Percentiles rank a stretch among this genome's conserved stretches.
phyloP scores from a whole-genome alignment of 176 grass and related monocot species.

The Cocos nucifera region DNA sequence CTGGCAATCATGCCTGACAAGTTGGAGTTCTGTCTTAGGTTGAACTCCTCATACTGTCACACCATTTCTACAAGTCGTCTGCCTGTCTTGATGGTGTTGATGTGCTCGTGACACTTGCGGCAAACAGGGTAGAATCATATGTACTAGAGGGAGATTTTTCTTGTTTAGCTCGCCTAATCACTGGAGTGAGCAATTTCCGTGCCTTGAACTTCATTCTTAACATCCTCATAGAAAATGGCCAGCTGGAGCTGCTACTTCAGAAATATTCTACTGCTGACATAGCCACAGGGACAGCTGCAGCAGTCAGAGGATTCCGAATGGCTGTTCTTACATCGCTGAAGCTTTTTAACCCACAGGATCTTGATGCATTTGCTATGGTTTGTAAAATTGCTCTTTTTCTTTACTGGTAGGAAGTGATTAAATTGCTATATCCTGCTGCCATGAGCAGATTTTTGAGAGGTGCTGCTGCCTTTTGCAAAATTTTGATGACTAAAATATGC shows the following conservation, averaged over 20 bases:
- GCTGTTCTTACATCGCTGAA: conserved; percentile 89
- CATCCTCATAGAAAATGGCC: conserved; percentile 87
- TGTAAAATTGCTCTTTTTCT: conserved; percentile 7
- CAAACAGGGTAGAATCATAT: conserved; percentile 95
- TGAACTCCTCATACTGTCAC: conserved; percentile 89
- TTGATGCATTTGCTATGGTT: conserved; percentile 80
- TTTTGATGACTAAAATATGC: too few species aligned
- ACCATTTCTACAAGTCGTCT: conserved; percentile 87
- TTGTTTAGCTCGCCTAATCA: conserved; percentile 74
- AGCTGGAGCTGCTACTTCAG: conserved; percentile 77
- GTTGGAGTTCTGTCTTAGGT: conserved; percentile 43
- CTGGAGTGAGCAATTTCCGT: conserved; percentile 95
- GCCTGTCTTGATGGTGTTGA: conserved; percentile 90
- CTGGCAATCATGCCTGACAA: too few species aligned
- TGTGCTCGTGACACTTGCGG: conserved; percentile 86
- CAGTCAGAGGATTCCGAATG: conserved; percentile 81
- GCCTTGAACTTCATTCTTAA: conserved; percentile 93
- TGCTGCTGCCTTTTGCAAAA: too few species aligned
- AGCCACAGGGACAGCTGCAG: conserved; percentile 58
- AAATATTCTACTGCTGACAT: conserved; percentile 81
- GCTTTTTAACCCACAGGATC: conserved; percentile 61
- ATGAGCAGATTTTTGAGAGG: too few species aligned
- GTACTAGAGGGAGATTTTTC: conserved; percentile 68
- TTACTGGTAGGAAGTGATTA: neutral
- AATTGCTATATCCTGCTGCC: too few species aligned